phyloP scores from a whole-genome alignment of 2,329 filamentous ascomycete species.

The Thermoascus crustaceus region DNA sequence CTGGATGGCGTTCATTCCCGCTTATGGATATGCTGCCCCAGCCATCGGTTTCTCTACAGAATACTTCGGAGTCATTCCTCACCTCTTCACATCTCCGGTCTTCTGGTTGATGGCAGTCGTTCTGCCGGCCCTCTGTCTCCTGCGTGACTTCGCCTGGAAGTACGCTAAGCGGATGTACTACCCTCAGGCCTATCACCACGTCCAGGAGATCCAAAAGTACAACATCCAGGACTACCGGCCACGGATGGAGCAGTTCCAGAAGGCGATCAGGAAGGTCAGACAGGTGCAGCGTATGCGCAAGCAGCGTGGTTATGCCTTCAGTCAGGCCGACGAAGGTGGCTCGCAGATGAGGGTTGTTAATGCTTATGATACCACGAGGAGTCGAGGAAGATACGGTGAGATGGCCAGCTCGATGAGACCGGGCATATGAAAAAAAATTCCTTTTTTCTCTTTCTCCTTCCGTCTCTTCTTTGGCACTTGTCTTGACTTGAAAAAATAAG shows the following conservation, averaged over 20 bases:
- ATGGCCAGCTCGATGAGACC: constrained; percentile 60
- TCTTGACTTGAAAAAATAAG: constrained; percentile 6
- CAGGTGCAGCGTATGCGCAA: constrained; percentile 99
- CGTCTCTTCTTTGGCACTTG: constrained; percentile 9
- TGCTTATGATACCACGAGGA: constrained; percentile 93
- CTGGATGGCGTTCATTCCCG: constrained; percentile 84
- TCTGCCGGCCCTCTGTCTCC: constrained; percentile 70
- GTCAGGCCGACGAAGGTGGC: constrained; percentile 85
- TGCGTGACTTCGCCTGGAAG: constrained; percentile 92
- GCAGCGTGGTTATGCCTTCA: constrained; percentile 96
- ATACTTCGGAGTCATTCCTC: constrained; percentile 74
- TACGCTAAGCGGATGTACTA: constrained; percentile 96
- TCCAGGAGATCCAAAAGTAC: constrained; percentile 99
- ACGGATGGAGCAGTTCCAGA: constrained; percentile 99
- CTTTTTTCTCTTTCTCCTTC: constrained; percentile 12
- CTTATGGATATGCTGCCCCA: constrained; percentile 79
- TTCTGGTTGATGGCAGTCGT: constrained; percentile 90
- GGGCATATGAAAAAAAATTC: constrained; percentile 17
- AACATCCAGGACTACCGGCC: constrained; percentile 98
- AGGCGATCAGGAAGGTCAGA: constrained; percentile 94
- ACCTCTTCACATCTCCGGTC: constrained; percentile 68
- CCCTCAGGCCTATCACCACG: constrained; percentile 92
- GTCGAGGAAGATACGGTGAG: constrained; percentile 87
- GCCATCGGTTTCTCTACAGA: constrained; percentile 73
- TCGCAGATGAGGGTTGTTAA: constrained; percentile 89